Percentiles rank a stretch among this genome's conserved stretches.
phyloP scores from a whole-genome alignment of 2,329 filamentous ascomycete species.

The Colletotrichum truncatum region DNA sequence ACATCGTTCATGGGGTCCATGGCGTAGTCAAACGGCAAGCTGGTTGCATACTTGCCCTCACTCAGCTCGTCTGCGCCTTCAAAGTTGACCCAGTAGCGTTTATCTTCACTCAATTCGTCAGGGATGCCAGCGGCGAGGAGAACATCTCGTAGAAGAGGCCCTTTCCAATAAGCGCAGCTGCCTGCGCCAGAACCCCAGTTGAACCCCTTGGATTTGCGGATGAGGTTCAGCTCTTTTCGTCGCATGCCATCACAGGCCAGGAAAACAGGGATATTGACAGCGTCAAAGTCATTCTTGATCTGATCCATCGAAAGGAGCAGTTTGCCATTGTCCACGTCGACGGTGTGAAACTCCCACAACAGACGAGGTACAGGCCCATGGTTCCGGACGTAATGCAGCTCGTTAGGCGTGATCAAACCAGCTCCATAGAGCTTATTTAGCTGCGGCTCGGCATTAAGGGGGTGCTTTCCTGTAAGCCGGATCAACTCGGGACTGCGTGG shows the following conservation, averaged over 20 bases:
- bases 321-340: conserved; percentile 52
- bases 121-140: conserved; percentile 50
- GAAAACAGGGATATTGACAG: conserved; percentile 56
- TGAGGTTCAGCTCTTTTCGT: conserved; percentile 61
- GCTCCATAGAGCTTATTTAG: conserved; percentile 52
- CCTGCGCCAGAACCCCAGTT: conserved; percentile 55
- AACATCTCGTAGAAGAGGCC: conserved; percentile 54
- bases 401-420: conserved; percentile 60
- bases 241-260: conserved; percentile 60
- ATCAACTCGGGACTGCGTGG: conserved; percentile 56
- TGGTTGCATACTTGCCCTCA: conserved; percentile 58
- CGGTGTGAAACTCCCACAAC: conserved; percentile 57
- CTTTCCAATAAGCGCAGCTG: conserved; percentile 61
- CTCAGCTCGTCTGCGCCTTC: conserved; percentile 56
- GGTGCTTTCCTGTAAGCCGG: conserved; percentile 61
- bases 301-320: conserved; percentile 53
- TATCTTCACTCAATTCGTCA: conserved; percentile 10
- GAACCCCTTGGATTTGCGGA: conserved; percentile 57
- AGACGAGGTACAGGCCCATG: conserved; percentile 61
- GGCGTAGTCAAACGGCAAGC: conserved; percentile 56
- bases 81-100: conserved; percentile 54
- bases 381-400: conserved; percentile 61
- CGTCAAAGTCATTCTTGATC: conserved; percentile 49
- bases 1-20: conserved; percentile 58
- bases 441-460: conserved; percentile 58